Evolutionary conservation across 2,329 filamentous ascomycete species (phyloP).

Genomic region (Colletotrichum magnum): DNA sequence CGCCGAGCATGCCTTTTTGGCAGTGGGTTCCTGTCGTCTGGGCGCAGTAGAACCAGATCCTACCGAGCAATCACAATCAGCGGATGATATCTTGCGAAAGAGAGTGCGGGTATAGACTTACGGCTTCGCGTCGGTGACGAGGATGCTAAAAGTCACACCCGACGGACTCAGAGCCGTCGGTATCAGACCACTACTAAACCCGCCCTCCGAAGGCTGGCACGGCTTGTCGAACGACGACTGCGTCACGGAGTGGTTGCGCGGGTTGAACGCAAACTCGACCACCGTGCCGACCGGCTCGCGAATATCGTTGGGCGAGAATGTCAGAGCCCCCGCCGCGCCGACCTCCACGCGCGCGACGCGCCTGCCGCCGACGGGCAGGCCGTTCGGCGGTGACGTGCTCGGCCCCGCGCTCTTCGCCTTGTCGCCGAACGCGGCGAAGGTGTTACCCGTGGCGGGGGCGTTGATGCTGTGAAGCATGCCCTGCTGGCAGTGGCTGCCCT

Average conservation of each 20-base stretch:
- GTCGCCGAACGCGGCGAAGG: conserved; percentile 51
- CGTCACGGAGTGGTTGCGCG: conserved; percentile 55
- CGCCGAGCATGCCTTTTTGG: conserved; percentile 61
- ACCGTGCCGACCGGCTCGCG: conserved; percentile 50
- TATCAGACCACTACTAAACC: conserved; percentile 57
- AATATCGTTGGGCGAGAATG: conserved; percentile 53
- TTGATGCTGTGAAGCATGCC: conserved; percentile 58
- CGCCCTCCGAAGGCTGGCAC: conserved; percentile 54
- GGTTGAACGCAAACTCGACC: conserved; percentile 54
- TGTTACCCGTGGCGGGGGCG: conserved; percentile 51
- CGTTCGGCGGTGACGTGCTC: conserved; percentile 48
- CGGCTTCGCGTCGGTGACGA: conserved; percentile 49
- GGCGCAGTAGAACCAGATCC: conserved; percentile 56
- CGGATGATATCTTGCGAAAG: neutral
- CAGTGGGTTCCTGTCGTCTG: conserved; percentile 52
- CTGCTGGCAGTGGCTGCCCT: conserved; percentile 60
- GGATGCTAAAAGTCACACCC: conserved; percentile 50
- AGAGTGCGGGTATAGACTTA: neutral
- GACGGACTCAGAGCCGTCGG: conserved; percentile 50
- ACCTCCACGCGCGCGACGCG: conserved; percentile 52
- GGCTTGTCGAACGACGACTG: conserved; percentile 57
- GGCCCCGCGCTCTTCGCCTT: conserved; percentile 46
- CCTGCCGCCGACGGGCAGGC: conserved; percentile 50
- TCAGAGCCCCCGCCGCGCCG: conserved; percentile 48
- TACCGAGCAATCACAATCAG: neutral